Base-by-base conservation (phyloP, 1,284 basidiomycete genomes). In the Peniophora sp. region DNA sequence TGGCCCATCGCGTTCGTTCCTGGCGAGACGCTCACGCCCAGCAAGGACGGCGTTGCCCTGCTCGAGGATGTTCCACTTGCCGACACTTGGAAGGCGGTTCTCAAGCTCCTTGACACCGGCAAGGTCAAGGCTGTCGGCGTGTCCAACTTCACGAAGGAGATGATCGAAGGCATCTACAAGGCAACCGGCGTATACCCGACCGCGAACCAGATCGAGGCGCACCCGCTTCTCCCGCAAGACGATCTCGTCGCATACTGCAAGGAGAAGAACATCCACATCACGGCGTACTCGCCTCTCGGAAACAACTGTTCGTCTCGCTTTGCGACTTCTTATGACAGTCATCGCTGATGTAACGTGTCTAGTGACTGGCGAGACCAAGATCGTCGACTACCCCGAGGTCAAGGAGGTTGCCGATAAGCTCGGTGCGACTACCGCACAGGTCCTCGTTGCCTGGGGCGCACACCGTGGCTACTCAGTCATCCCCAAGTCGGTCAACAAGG, bases 221-320 rank as follows among this genome's bases (percentile, higher is more conserved):
- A 95, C 72, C 91, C 92, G 6, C 74, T 83, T 46, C 74, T 85
- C 47, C 84, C 76, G 3, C 85, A 91, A 57, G 77, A 84, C 50
- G 81, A 86, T 14, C 77, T 89, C 47, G 71, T 85, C 46, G 73
- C 71, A 18, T 88, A 77, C 70, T 83, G 81, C 72, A 80, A 84
- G 59, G 68, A 79, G 53, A 81, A 91, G 64, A 75, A 76, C 56
- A 93, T 95, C 60, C 77, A 86, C 56, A 69, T 93, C 56, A 91
- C 89, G 11, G 89, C 91, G 0, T 94, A 92, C 72, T 86, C 83
- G 53, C 90, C 91, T 10, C 76, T 95, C 1, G 92, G 92, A 15
- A 88, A 91, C 68, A 87, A 85, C 65, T 61, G 81, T 81, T 64
- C 61, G 73, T 63, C 23, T n/a, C n/a, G n/a, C n/a, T n/a, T 50